These are phyloP conservation scores for Blastomyces parvus DNA, from an alignment of 2,329 filamentous ascomycete genomes.

Conservation along the genomic window DNA sequence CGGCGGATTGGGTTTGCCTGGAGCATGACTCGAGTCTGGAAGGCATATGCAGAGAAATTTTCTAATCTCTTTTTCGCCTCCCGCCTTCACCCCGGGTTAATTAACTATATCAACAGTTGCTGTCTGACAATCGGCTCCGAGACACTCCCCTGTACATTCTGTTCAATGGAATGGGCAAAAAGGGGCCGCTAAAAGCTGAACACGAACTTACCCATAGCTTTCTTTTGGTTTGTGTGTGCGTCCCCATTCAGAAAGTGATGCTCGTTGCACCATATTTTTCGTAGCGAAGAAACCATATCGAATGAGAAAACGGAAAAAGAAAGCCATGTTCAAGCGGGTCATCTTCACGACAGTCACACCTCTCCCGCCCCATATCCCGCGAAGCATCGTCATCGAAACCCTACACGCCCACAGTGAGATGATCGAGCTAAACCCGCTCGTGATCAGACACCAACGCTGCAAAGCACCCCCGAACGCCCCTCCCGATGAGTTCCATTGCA, in stretches of 20 bases:
- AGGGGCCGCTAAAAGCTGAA: not conserved
- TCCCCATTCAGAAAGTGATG: no score
- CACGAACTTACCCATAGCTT: not conserved
- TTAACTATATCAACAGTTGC: no score
- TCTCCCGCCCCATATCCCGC: slow-evolving; percentile 57
- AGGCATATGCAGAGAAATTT: no score
- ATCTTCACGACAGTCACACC: slow-evolving; percentile 72
- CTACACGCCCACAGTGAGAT: slow-evolving; percentile 71
- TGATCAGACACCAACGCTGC: slow-evolving; percentile 61
- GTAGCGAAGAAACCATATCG: not conserved
- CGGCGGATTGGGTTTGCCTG: not conserved
- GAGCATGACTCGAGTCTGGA: no score
- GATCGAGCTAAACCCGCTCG: slow-evolving; percentile 80
- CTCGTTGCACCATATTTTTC: no score
- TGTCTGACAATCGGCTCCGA: no score
- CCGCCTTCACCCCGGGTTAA: not conserved
- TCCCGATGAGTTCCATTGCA: slow-evolving; percentile 60
- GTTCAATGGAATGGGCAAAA: not conserved
- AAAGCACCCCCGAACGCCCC: slow-evolving; percentile 56
- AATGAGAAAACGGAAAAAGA: not conserved
- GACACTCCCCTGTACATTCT: no score
- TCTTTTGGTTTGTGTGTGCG: no score
- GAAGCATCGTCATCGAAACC: slow-evolving; percentile 62
- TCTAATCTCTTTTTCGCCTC: not conserved
- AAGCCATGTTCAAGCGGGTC: slow-evolving; percentile 57